Evolutionary conservation across 768 basidiomycete genomes (phyloP), one percentile per base, ranked within the genome.

Genomic region (Exsudoporus frostii): DNA sequence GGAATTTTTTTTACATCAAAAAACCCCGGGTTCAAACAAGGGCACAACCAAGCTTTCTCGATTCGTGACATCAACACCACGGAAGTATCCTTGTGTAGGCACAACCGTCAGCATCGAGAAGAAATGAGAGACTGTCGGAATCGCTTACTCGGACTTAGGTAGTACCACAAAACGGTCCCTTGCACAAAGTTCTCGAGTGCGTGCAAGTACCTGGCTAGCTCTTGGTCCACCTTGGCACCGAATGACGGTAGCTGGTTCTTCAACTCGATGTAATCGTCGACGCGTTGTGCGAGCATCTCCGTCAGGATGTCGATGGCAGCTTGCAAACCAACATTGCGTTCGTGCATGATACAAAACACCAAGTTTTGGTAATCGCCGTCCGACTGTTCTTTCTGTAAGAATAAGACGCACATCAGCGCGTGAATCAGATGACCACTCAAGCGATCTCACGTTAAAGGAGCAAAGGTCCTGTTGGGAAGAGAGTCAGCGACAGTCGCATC

Each of bases 361-460:
- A 73, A 58, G 50, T 73, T 73, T 61, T 73, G 73, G 54, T 72
- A 73, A 48, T 73, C 72, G 40, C 73, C 70, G 52, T 74, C 73
- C 24, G 67, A 60, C 25, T 73, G 72, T 55, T 73, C 72, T 58
- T 73, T 73, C 72, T 73, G 55, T 49, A n/a, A 40, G 32, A 20
- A 44, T 7, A 29, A 7, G 20, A 57, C 25, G 17, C 38, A 38
- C 40, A 29, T 64, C 41, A 57, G 60, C 32, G 17, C 17, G 20
- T 24, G 45, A 51, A 61, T 19, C 55, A 56, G 38, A 51, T 49
- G 10, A 51, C 37, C 33, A 9, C 37, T 7, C 17, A 30, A 42
- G 11, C 25, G n/a, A 56, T 47, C 71, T 64, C 56, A 65, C 58
- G 45, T 69, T 66, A 50, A 69, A 67, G 19, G 63, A 64, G 29